Evolutionary conservation across 768 basidiomycete species (phyloP).

Genomic region (Termitomyces sp.): DNA sequence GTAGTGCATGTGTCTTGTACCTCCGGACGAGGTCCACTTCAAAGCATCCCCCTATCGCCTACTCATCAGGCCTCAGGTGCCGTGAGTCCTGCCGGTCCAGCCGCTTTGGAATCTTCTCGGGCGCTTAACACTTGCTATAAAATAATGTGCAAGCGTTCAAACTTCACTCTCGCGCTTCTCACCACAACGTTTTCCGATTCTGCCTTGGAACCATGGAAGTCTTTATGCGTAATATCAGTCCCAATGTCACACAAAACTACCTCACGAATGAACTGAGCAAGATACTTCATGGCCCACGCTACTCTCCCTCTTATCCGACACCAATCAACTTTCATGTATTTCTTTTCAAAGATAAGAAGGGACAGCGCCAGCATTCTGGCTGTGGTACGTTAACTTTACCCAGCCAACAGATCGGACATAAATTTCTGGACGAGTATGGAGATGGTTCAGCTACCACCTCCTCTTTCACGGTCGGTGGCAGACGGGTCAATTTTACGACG

Average conservation of each 20-base stretch:
- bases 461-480: constrained; percentile 25
- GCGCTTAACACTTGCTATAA: neutral
- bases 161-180: neutral
- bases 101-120: neutral
- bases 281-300: constrained; percentile 42
- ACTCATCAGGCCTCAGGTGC: too few relatives aligned
- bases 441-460: constrained; percentile 9
- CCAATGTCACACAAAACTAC: constrained; percentile 21
- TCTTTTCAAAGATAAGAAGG: constrained; percentile 36
- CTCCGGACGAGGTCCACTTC: neutral
- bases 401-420: constrained; percentile 27
- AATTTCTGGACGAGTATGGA: constrained; percentile 42
- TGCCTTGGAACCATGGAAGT: constrained; percentile 32
- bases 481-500: constrained; percentile 26
- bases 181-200: constrained; percentile 1
- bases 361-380: constrained; percentile 31
- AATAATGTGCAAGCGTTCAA: neutral
- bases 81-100: neutral
- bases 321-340: constrained; percentile 53
- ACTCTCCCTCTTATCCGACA: constrained; percentile 21
- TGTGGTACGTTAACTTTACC: constrained; percentile 48
- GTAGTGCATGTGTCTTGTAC: neutral
- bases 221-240: constrained; percentile 35
- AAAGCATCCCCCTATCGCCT: neutral
- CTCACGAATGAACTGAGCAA: constrained; percentile 35